phyloP scores from a whole-genome alignment of 2,329 filamentous ascomycete genomes.

The Fusarium sp. region DNA sequence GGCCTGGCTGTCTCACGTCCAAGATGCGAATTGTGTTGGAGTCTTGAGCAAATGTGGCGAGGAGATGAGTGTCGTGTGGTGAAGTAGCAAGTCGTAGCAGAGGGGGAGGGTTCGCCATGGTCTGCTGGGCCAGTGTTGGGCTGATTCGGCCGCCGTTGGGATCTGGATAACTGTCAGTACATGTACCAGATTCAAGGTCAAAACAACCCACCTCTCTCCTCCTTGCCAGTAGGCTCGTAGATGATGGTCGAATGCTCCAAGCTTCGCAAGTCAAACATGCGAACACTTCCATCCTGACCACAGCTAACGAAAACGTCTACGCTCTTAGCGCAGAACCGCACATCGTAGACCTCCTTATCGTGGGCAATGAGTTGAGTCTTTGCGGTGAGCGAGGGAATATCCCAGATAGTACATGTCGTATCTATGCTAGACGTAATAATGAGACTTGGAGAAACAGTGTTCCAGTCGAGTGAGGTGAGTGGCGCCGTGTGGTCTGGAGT shows the following conservation, averaged over 20 bases:
- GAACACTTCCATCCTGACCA: slow-evolving; percentile 94
- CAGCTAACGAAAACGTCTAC: slow-evolving; percentile 99
- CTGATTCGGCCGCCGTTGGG: slow-evolving; percentile 72
- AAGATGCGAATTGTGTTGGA: slow-evolving; percentile 93
- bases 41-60: slow-evolving; percentile 97
- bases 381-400: slow-evolving; percentile 95
- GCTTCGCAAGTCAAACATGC: slow-evolving; percentile 98
- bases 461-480: slow-evolving; percentile 97
- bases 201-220: slow-evolving; percentile 69
- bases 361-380: slow-evolving; percentile 99
- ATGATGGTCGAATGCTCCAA: slow-evolving; percentile 99
- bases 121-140: slow-evolving; percentile 80
- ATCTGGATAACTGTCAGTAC: slow-evolving; percentile 52
- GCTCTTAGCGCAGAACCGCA: slow-evolving; percentile 96
- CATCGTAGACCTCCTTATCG: slow-evolving; percentile 98
- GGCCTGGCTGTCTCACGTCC: slow-evolving; percentile 94
- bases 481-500: slow-evolving; percentile 98
- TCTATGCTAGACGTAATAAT: slow-evolving; percentile 99
- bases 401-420: slow-evolving; percentile 99
- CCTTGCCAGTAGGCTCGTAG: slow-evolving; percentile 94
- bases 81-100: slow-evolving; percentile 87
- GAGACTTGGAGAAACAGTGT: slow-evolving; percentile 93
- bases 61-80: slow-evolving; percentile 92
- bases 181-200: not conserved
- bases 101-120: slow-evolving; percentile 80